Evolutionary conservation across 805 yeast genomes (phyloP).

Genomic region (Kluyveromyces lactis): DNA sequence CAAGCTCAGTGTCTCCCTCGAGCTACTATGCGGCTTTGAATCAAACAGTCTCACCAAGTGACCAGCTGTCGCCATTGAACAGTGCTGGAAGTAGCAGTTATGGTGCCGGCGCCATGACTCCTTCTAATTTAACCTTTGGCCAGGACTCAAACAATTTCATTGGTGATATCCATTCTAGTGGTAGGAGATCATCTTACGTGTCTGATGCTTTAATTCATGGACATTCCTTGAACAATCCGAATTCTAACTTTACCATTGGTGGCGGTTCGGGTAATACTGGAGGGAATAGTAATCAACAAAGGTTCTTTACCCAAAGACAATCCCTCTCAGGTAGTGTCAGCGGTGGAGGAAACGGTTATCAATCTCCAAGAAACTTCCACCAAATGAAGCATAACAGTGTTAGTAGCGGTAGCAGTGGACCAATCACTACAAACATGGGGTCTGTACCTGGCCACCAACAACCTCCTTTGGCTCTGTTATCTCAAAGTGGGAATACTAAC

Average conservation of each 20-base stretch:
- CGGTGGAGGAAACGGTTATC: conserved; percentile 2
- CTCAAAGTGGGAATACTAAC: background rate
- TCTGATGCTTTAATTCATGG: conserved; percentile 50
- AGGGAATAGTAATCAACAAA: background rate
- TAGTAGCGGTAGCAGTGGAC: conserved; percentile 1
- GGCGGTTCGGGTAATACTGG: conserved; percentile 3
- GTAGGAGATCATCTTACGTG: conserved; percentile 68
- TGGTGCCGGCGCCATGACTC: conserved; percentile 7
- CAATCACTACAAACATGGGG: conserved; percentile 14
- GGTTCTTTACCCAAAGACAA: conserved; percentile 8
- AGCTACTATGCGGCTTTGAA: conserved; percentile 10
- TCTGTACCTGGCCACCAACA: conserved; percentile 7
- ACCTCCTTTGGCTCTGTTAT: background rate
- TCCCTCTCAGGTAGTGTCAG: conserved; percentile 8
- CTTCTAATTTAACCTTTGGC: background rate
- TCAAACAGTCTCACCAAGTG: conserved; percentile 7
- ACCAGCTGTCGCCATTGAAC: conserved; percentile 8
- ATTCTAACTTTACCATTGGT: conserved; percentile 6
- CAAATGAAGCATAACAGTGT: conserved; percentile 13
- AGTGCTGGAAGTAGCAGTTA: conserved; percentile 5
- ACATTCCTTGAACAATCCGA: conserved; percentile 6
- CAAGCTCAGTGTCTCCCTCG: conserved; percentile 7
- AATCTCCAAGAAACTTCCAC: conserved; percentile 5
- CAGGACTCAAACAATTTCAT: conserved; percentile 3
- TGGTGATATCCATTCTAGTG: conserved; percentile 28